These are phyloP conservation scores for Umbellularia californica DNA, from an alignment of 164 flowering plant genomes.

Conservation along the genomic window DNA sequence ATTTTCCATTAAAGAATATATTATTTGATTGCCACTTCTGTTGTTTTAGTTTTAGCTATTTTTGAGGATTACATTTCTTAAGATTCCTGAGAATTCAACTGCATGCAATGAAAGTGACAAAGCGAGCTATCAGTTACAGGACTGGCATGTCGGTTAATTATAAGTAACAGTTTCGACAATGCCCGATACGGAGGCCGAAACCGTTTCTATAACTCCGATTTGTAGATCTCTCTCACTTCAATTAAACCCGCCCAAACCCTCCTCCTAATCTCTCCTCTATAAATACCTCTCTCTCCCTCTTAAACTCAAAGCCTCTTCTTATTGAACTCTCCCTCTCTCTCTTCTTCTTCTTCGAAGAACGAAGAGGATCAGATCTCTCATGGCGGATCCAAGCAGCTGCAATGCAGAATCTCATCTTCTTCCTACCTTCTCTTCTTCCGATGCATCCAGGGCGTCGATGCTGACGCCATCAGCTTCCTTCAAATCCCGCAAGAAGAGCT, in stretches of 20 bases:
- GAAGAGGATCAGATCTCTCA: conserved; percentile 13
- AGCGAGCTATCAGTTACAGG: no score
- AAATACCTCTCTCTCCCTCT: conserved; percentile 5
- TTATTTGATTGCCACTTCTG: no score
- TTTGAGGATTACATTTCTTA: no score
- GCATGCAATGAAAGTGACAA: no score
- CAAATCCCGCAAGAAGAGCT: conserved; percentile 28
- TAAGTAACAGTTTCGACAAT: no score
- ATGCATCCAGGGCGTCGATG: conserved; percentile 10
- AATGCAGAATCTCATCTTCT: conserved; percentile 16
- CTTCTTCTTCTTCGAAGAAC: not conserved
- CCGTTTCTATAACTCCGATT: no score
- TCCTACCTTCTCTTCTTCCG: not conserved
- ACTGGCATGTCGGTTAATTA: no score
- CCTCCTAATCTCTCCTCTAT: not conserved
- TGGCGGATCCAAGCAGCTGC: conserved; percentile 17
- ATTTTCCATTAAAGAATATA: no score
- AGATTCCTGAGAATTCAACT: no score
- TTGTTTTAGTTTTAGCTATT: no score
- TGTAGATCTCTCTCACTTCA: not conserved
- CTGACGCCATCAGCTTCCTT: conserved; percentile 34
- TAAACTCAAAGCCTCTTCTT: not conserved
- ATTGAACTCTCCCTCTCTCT: not conserved
- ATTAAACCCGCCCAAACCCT: conserved; percentile 5
- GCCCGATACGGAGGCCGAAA: no score